Conservation (phyloP, 805 yeast species). For the Candida alai region DNA sequence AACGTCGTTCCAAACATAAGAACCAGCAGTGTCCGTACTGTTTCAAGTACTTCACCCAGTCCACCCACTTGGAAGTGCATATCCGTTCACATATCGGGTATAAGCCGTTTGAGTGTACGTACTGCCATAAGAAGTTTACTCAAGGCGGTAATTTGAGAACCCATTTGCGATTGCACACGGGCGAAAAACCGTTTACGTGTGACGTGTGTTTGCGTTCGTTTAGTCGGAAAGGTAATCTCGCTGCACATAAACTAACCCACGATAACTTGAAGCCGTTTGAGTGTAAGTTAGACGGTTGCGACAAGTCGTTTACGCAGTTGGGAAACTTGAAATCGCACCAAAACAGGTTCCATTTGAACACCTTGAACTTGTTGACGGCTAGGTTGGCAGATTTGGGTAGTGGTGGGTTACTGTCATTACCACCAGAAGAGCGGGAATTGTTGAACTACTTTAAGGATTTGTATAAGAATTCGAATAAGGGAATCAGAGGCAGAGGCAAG, state of each 20-base stretch:
- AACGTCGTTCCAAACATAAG: slow-evolving; percentile 32
- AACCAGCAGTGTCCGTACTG: slow-evolving; percentile 75
- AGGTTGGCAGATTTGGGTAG: slow-evolving; percentile 59
- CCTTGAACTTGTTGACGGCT: slow-evolving; percentile 64
- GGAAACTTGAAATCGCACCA: slow-evolving; percentile 95
- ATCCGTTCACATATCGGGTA: slow-evolving; percentile 82
- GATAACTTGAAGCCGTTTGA: slow-evolving; percentile 71
- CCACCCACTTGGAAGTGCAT: slow-evolving; percentile 91
- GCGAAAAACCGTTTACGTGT: slow-evolving; percentile 87
- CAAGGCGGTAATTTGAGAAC: slow-evolving; percentile 90
- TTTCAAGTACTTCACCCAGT: slow-evolving; percentile 74
- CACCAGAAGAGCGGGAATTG: slow-evolving; percentile 62
- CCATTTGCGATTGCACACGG: slow-evolving; percentile 82
- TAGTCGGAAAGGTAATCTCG: slow-evolving; percentile 87
- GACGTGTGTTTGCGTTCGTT: slow-evolving; percentile 71
- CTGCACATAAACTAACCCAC: slow-evolving; percentile 84
- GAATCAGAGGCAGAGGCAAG: slow-evolving; percentile 89
- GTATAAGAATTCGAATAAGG: slow-evolving; percentile 85
- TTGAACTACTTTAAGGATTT: slow-evolving; percentile 75
- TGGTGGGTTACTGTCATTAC: slow-evolving; percentile 44
- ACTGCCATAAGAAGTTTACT: slow-evolving; percentile 77
- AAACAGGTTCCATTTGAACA: slow-evolving; percentile 76
- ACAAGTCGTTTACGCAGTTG: slow-evolving; percentile 82
- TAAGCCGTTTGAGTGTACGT: slow-evolving; percentile 77
- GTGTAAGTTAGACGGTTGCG: slow-evolving; percentile 79